Base-by-base conservation (phyloP, 225 moss, liverwort and hornwort genomes). In the Thuidium tamariscinum region DNA sequence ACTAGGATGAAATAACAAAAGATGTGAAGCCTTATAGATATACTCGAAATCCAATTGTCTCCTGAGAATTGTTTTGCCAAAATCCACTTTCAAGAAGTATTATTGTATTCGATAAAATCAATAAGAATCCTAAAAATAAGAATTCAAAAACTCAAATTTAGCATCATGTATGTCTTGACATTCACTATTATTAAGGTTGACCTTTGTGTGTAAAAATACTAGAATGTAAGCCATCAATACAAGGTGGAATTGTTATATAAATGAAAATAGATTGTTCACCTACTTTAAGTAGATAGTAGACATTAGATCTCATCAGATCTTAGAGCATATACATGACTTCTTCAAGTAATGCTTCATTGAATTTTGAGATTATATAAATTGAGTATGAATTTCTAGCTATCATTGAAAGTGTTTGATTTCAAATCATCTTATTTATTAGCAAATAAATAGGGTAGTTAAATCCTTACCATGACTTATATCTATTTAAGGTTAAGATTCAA, bases 1-100 rank as follows among this genome's bases (percentile, higher is more conserved):
- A 0, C 6, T 44, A 29, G 10, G 3, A 16, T 0, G 1, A 70
- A 9, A 44, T 16, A 16, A 3, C 5, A 2, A 71, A 71, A 29
- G 29, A 71, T 44, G 17, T 29, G 10, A 44, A 26, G 37, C 4
- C 7, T 23, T 0, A 23, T 39, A 0, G 4, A 39, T 42, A 9
- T 26, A 3, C 1, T 70, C 16, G 5, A 70, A 27, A 27, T 27
- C 9, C 3, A 42, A 27, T 16, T 70, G 9, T 70, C 9, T 10
- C 5, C 44, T 70, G 27, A 27, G 5, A 70, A 27, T 1, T 42
- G 0, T 16, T 10, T 70, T 29, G 16, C 10, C 16, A 42, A 70
- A 27, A 27, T 0, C 27, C 9, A 70, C 42, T 42, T 70, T 27
- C 4, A 70, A 70, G 3, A 70, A 27, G 16, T 26, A 1, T 41